These are phyloP conservation scores for Eimeria praecox DNA, from an alignment of 169 alveolate genomes.

Conservation along the genomic window DNA sequence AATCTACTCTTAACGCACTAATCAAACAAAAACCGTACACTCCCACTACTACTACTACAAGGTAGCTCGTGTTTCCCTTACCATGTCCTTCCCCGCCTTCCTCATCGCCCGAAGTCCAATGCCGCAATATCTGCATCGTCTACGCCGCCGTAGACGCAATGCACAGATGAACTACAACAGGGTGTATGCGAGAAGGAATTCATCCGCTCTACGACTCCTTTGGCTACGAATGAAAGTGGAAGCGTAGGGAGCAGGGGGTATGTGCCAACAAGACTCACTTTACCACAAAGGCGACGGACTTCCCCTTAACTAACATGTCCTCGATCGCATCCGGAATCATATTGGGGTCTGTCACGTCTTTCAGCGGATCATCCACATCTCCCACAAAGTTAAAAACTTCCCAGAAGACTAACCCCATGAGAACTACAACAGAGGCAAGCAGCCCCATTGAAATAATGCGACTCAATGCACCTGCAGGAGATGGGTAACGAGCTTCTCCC, in stretches of 20 bases:
- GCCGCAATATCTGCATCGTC: slow-evolving; percentile 60
- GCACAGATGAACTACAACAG: not conserved
- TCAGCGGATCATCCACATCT: slow-evolving; percentile 2
- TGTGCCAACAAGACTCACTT: not conserved
- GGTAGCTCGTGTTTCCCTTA: not conserved
- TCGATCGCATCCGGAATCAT: not conserved
- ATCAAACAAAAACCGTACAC: not conserved
- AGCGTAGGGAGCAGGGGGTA: not conserved
- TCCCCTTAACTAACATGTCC: slow-evolving; percentile 19
- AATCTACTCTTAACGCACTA: not conserved
- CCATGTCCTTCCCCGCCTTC: slow-evolving; percentile 38
- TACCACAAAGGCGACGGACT: slow-evolving; percentile 45
- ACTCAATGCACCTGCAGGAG: not conserved
- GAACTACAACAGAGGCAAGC: not conserved
- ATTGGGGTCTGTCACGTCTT: slow-evolving; percentile 8
- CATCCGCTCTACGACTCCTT: not conserved
- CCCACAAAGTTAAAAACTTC: slow-evolving; percentile 33
- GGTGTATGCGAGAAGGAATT: not conserved
- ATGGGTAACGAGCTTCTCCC: not conserved
- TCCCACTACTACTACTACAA: not conserved
- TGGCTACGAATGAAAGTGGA: not conserved
- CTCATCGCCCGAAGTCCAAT: slow-evolving; percentile 50
- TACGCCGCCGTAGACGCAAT: not conserved
- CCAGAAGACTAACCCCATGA: slow-evolving; percentile 1
- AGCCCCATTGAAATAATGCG: slow-evolving; percentile 7